Conservation (phyloP, 257 asterid species). For the Ilex aquifolium region DNA sequence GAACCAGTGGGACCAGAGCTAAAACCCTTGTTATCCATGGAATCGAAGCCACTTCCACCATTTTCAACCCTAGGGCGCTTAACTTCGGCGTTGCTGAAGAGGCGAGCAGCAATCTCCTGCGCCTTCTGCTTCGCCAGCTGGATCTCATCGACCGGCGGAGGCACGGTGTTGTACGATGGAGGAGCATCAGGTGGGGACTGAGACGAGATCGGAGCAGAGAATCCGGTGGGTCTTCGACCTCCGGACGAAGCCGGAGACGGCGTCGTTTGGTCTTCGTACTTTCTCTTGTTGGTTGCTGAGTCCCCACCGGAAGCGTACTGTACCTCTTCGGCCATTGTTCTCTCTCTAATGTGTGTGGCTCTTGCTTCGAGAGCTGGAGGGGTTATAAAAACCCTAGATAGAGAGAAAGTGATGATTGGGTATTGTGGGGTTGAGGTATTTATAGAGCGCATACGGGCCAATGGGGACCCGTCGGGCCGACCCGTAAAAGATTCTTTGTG, state of each 20-base stretch:
- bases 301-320: conserved; percentile 15
- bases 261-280: conserved; percentile 61
- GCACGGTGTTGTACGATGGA: conserved; percentile 65
- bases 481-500: too few relatives aligned
- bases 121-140: conserved; percentile 90
- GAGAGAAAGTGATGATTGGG: too few relatives aligned
- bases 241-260: conserved; percentile 39
- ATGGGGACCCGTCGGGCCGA: too few relatives aligned
- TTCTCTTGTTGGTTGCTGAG: conserved; percentile 20
- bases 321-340: conserved; percentile 24
- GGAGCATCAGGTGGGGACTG: conserved; percentile 52
- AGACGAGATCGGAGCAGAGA: conserved; percentile 50
- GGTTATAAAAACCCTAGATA: conserved; percentile 13
- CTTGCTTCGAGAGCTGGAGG: too few relatives aligned
- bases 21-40: conserved; percentile 34
- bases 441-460: too few relatives aligned
- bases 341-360: background rate
- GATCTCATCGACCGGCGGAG: conserved; percentile 74
- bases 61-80: conserved; percentile 70
- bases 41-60: conserved; percentile 29
- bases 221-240: conserved; percentile 61
- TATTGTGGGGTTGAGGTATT: too few relatives aligned
- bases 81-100: conserved; percentile 59
- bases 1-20: background rate
- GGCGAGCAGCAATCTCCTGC: conserved; percentile 86